Conservation (phyloP, 192 early-diverging fungal species). For the Pecoramyces ruminantium region DNA sequence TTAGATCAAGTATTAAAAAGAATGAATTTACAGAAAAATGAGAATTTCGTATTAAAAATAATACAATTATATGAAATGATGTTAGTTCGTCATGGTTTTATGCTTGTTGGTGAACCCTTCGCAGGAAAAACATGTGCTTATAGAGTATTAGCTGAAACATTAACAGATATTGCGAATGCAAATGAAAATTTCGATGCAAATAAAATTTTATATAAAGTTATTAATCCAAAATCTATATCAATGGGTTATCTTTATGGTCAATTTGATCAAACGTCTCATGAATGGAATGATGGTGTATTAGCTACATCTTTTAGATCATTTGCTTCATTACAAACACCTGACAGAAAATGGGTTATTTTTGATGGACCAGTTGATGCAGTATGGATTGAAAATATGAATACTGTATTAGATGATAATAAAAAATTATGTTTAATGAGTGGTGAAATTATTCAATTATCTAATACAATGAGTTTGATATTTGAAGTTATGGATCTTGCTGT, state of each 20-base stretch:
- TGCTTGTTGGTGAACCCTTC: neutral
- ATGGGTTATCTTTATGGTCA: neutral
- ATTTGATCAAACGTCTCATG: neutral
- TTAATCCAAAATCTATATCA: neutral
- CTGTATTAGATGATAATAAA: slow-evolving; percentile 45
- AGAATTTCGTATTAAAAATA: neutral
- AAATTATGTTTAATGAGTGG: slow-evolving; percentile 45
- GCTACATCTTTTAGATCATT: neutral
- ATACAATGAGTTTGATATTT: slow-evolving; percentile 47
- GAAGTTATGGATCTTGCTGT: slow-evolving; percentile 50
- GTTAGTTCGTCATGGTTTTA: neutral
- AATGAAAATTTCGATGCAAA: slow-evolving; percentile 8
- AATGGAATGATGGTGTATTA: neutral
- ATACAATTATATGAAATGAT: neutral
- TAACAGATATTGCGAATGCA: neutral
- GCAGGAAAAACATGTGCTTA: neutral
- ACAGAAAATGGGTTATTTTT: neutral
- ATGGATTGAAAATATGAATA: slow-evolving; percentile 28
- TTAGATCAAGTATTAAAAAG: neutral
- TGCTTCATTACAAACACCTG: neutral
- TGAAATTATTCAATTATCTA: slow-evolving; percentile 44
- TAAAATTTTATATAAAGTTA: neutral
- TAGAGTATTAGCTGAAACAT: neutral
- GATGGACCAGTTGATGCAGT: slow-evolving; percentile 5
- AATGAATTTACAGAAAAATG: neutral